Evolutionary conservation across 1,284 basidiomycete species (phyloP).

Genomic region (Trametes pubescens): DNA sequence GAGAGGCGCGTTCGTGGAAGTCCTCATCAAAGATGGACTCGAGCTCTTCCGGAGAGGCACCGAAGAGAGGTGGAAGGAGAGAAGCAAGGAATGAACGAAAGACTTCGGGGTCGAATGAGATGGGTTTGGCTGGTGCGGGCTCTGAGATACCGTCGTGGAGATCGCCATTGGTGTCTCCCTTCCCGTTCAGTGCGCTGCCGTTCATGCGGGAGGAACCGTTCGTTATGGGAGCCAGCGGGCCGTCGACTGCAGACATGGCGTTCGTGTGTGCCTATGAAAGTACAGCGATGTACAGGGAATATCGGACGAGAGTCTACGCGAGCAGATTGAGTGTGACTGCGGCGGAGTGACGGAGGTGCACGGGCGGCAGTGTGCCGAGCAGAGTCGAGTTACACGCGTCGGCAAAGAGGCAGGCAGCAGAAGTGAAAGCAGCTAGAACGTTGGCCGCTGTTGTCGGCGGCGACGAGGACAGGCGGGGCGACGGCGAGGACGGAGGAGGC

Average conservation of each 20-base stretch:
- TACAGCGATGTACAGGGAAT: not conserved
- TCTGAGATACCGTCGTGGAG: slow-evolving; percentile 35
- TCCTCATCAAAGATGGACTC: slow-evolving; percentile 75
- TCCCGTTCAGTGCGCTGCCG: slow-evolving; percentile 24
- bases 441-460: slow-evolving; percentile 6
- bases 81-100: slow-evolving; percentile 74
- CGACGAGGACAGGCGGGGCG: slow-evolving; percentile 11
- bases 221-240: slow-evolving; percentile 27
- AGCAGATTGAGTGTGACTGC: slow-evolving; percentile 15
- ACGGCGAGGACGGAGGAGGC: slow-evolving; percentile 2
- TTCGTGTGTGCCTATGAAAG: not conserved
- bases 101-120: slow-evolving; percentile 64
- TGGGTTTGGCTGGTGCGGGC: slow-evolving; percentile 28
- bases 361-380: not conserved
- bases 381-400: slow-evolving; percentile 6
- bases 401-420: not conserved
- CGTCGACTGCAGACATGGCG: slow-evolving; percentile 41
- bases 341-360: slow-evolving; percentile 8
- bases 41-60: slow-evolving; percentile 67
- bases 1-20: slow-evolving; percentile 75
- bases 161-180: slow-evolving; percentile 34
- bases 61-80: slow-evolving; percentile 80
- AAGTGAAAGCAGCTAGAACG: not conserved
- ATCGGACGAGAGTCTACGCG: slow-evolving; percentile 4
- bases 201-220: slow-evolving; percentile 35